Base-by-base conservation (phyloP, 805 yeast species). In the Sugiyamaella americana region DNA sequence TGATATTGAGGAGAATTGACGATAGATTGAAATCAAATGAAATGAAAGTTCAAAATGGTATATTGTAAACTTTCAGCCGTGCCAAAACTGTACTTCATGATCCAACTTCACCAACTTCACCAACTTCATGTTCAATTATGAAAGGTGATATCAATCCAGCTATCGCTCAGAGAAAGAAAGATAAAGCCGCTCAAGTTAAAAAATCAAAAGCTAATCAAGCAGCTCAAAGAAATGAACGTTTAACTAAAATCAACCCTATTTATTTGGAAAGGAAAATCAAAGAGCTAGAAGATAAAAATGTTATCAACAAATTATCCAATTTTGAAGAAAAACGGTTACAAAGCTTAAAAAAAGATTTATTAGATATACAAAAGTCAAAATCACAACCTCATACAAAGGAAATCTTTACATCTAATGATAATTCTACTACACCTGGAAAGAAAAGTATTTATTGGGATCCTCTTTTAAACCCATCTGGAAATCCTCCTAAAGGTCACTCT, bases 401-500 rank as follows among this genome's bases (percentile, higher is more conserved):
- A 11, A 29, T 29, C n/a, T 16, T 16, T 16, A 10, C 39, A 36
- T 36, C 19, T 36, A 18, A 10, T 22, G 47, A 41, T 6, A 51
- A 52, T n/a, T n/a, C n/a, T n/a, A n/a, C n/a, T n/a, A n/a, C n/a
- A 18, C 53, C 45, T 16, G 61, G 59, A 48, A 46, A 56, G 17
- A 50, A 48, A 21, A 57, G 61, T 32, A 43, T 57, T 4, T 58
- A 45, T 41, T 58, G 60, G 58, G 61, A 58, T 35, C 60, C 61
- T 0, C 47, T 46, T 4, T 34, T 58, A 23, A 58, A 58, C 48
- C 57, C 59, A 18, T 51, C 58, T 17, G 62, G 62, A 2, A 34
- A 37, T 17, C 54, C 62, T 8, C 62, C 61, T 1, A 35, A 50
- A 20, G 76, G 72, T 39, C 65, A 69, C 1, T 51, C 53, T 10